Evolutionary conservation across 441 rosid genomes (phyloP), one percentile per base, ranked within the genome.

Genomic region (Jatropha multifida): DNA sequence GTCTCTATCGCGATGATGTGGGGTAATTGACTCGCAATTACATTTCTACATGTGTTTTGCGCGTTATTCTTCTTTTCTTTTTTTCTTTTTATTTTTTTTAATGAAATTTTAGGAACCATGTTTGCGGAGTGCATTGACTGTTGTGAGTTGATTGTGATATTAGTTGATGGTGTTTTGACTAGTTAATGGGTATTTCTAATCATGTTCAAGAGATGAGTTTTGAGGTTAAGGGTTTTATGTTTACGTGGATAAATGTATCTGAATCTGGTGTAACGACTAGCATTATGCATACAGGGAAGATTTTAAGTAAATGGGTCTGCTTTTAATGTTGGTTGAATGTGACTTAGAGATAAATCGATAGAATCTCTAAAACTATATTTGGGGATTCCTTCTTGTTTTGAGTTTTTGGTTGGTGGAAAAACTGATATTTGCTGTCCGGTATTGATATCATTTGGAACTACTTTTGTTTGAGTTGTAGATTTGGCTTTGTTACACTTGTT

Each of bases 1-100:
- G 98, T 80, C 94, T 92, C 67, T 96, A 94, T 81, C 94, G 98
- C 49, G 98, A 96, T 74, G 98, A 92, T 75, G 98, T 94, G 80
- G 97, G 97, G 97, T 96, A 77, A 48, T 66, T 68, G 14, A 10
- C 26, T 1, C 37, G 4, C 8, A 11, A 40, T 44, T 46, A 32
- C 6, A 38, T n/a, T 32, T 74, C 7, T 27, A 23, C 5, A 14
- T 6, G 42, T 5, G 1, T 32, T 56, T n/a, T 10, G 32, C 18
- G 26, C 8, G 18, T 3, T 6, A 15, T 55, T 55, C 23, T 42
- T 15, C 2, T 15, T 52, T 48, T 48, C 41, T 26, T 15, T 40
- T 63, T 26, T 11, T 65, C 58, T 56, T 26, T 2, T 32, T 32
- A 37, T 7, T 27, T n/a, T 15, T 74, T 48, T 1, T 40, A 52